A percentile compares a stretch with the other conserved stretches of the same genome.
Conservation (phyloP, 2,329 filamentous ascomycete genomes). For the Magnaporthiopsis poae region DNA sequence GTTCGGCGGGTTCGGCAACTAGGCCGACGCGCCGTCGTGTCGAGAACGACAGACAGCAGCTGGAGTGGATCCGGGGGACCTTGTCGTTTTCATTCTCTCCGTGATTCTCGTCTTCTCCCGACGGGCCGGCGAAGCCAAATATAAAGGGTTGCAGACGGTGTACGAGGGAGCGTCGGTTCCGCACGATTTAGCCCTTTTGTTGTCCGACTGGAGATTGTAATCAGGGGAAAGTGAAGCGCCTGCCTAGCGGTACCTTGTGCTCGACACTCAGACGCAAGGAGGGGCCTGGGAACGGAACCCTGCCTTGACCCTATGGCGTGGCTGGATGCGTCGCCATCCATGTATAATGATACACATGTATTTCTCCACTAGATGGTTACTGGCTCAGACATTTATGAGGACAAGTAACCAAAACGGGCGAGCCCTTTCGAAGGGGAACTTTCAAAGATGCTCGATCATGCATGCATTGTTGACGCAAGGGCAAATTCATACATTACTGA, state of each 20-base stretch:
- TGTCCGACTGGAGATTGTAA: not conserved
- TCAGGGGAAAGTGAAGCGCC: not conserved
- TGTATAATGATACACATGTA: not conserved
- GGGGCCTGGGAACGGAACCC: not conserved
- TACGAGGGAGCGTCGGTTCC: not conserved
- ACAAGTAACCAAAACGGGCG: not conserved
- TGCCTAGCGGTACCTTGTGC: not conserved
- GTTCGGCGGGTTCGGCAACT: not conserved
- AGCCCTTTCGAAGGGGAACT: not conserved
- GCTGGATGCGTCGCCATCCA: not conserved
- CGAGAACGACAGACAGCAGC: not conserved
- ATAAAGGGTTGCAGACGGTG: not conserved
- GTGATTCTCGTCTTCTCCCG: too few species aligned
- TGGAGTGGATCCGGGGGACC: not conserved
- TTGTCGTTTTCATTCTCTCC: too few species aligned
- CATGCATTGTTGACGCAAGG: not conserved
- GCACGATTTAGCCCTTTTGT: not conserved
- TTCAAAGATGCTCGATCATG: not conserved
- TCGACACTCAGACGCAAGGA: not conserved
- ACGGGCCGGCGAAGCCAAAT: not conserved
- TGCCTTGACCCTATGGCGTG: not conserved
- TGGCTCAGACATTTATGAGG: not conserved
- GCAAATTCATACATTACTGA: not conserved
- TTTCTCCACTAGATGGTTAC: not conserved
- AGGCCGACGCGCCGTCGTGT: not conserved